Evolutionary conservation across 148 eudicot genomes (phyloP).

Genomic region (Heliamphora exappendiculata): DNA sequence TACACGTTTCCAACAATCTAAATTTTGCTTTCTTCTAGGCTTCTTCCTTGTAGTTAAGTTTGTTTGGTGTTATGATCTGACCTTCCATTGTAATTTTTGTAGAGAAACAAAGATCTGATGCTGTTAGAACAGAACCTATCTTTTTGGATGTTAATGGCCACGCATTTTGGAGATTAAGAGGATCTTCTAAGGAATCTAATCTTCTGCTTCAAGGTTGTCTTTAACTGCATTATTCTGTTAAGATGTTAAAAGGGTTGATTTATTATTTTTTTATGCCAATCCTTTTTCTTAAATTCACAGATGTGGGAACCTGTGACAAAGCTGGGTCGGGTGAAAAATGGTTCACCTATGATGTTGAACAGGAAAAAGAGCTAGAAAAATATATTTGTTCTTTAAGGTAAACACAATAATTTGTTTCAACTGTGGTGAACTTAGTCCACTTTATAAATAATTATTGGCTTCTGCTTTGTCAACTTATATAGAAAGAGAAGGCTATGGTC

Average conservation of each 20-base stretch:
- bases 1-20: not conserved
- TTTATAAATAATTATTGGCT: not conserved
- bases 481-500: slow-evolving; percentile 1
- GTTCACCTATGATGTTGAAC: slow-evolving; percentile 49
- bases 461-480: not conserved
- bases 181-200: slow-evolving; percentile 18
- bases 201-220: slow-evolving; percentile 39
- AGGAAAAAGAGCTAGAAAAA: slow-evolving; percentile 38
- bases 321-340: slow-evolving; percentile 52
- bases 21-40: not conserved
- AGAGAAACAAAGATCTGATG: slow-evolving; percentile 45
- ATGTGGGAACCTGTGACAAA: slow-evolving; percentile 36
- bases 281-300: slow-evolving; percentile 29
- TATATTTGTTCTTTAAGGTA: slow-evolving; percentile 44
- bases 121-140: slow-evolving; percentile 55
- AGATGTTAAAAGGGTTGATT: not conserved
- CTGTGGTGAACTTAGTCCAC: not conserved
- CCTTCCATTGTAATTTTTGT: slow-evolving; percentile 1
- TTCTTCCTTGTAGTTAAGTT: not conserved
- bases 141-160: slow-evolving; percentile 39
- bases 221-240: not conserved
- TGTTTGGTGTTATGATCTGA: not conserved
- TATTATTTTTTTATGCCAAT: not conserved
- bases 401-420: slow-evolving; percentile 4
- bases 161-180: slow-evolving; percentile 56